phyloP scores from a whole-genome alignment of 2,329 filamentous ascomycete species.

The Plectosphaerella sp. region DNA sequence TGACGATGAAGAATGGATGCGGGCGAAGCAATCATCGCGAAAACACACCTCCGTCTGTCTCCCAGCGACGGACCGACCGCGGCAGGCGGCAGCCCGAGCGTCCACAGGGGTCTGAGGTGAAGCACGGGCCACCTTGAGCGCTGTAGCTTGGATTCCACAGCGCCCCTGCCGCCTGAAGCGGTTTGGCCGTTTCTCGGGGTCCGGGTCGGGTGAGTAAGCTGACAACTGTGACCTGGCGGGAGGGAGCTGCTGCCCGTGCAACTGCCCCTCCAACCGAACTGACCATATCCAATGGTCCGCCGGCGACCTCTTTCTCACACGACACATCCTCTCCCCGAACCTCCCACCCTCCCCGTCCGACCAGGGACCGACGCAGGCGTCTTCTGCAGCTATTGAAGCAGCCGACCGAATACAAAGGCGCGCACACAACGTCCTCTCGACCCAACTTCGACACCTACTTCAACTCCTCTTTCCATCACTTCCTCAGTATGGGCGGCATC shows the following conservation, averaged over 20 bases:
- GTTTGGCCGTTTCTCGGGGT: too few relatives aligned
- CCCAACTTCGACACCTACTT: background rate
- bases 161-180: too few relatives aligned
- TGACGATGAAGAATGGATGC: constrained; percentile 13
- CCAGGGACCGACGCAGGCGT: background rate
- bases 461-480: constrained; percentile 2
- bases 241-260: constrained; percentile 1
- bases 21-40: constrained; percentile 8
- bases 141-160: too few relatives aligned
- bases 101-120: background rate
- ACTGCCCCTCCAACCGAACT: background rate
- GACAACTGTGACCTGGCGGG: background rate
- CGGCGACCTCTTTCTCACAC: background rate
- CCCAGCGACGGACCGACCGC: background rate
- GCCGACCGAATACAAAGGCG: background rate
- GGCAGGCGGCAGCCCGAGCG: background rate
- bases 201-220: background rate
- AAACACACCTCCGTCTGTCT: background rate
- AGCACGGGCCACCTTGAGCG: background rate
- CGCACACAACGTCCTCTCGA: background rate
- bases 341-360: too few relatives aligned
- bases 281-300: background rate
- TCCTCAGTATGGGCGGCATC: constrained; percentile 43
- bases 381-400: background rate
- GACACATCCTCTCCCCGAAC: background rate